These are phyloP conservation scores for Colletotrichum sp. DNA, from an alignment of 2,329 filamentous ascomycete genomes.

Conservation along the genomic window DNA sequence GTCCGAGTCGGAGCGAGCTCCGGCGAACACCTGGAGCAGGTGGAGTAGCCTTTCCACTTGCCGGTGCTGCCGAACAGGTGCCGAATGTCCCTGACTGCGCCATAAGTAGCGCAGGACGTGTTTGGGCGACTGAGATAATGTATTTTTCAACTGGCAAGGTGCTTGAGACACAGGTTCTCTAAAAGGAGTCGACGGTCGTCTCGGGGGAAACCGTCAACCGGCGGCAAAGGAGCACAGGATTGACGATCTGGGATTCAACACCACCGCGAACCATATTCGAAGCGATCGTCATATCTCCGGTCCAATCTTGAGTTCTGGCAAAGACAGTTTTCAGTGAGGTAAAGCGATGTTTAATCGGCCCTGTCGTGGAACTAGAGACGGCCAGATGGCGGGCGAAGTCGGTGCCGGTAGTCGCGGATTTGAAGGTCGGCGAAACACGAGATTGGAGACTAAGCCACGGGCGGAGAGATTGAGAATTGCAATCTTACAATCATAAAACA, in stretches of 20 bases:
- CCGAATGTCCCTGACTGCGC: not conserved
- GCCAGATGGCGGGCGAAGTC: not conserved
- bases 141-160: not conserved
- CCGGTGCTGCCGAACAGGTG: not conserved
- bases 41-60: not conserved
- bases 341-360: not conserved
- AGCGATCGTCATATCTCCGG: not conserved
- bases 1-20: not conserved
- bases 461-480: not conserved
- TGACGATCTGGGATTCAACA: not conserved
- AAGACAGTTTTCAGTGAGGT: rapidly evolving
- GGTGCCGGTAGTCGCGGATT: not conserved
- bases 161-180: too few species aligned
- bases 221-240: rapidly evolving
- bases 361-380: not conserved
- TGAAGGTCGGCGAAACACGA: not conserved
- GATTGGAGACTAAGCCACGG: rapidly evolving
- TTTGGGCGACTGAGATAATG: not conserved
- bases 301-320: not conserved
- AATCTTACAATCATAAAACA: not conserved
- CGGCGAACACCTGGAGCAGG: not conserved
- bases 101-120: not conserved
- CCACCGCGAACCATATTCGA: not conserved
- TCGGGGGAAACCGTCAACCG: rapidly evolving
- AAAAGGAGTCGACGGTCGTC: too few species aligned